A percentile compares a stretch with the other conserved stretches of the same genome.
Conservation (phyloP, 2,329 filamentous ascomycete species). For the Alternaria sp. region DNA sequence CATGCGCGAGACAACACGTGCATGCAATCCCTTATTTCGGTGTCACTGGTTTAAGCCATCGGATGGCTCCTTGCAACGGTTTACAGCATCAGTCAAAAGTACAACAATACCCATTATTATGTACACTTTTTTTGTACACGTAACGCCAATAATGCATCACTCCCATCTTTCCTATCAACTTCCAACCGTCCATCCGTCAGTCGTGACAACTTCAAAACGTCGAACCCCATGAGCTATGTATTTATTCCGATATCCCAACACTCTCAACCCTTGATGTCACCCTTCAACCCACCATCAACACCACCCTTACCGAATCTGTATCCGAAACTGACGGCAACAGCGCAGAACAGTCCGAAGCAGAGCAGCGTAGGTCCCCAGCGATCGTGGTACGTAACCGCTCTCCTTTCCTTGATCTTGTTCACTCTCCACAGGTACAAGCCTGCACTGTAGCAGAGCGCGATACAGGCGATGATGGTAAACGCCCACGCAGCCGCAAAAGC, state of each 20-base stretch:
- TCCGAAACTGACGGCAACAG: conserved; percentile 80
- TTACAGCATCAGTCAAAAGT: background rate
- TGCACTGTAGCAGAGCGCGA: conserved; percentile 82
- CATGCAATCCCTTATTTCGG: background rate
- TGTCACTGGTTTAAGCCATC: background rate
- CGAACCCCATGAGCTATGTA: background rate
- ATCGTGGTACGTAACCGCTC: conserved; percentile 91
- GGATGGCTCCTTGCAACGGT: background rate
- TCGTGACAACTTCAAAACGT: background rate
- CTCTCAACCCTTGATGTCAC: conserved; percentile 7
- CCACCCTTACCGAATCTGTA: conserved; percentile 69
- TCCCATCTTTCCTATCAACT: background rate
- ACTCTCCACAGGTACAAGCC: conserved; percentile 88
- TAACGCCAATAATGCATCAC: background rate
- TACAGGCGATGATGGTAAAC: conserved; percentile 82
- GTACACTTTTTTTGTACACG: background rate
- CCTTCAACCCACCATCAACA: conserved; percentile 53
- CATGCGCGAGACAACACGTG: background rate
- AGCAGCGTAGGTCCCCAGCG: conserved; percentile 81
- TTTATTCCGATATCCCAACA: background rate
- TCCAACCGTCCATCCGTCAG: background rate
- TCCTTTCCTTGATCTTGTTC: conserved; percentile 79
- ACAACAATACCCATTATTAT: background rate
- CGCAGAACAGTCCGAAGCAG: conserved; percentile 73
- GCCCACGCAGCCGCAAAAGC: conserved; percentile 62